These are phyloP conservation scores for Neonectria neomacrospora DNA, from an alignment of 2,329 filamentous ascomycete genomes.

Conservation along the genomic window DNA sequence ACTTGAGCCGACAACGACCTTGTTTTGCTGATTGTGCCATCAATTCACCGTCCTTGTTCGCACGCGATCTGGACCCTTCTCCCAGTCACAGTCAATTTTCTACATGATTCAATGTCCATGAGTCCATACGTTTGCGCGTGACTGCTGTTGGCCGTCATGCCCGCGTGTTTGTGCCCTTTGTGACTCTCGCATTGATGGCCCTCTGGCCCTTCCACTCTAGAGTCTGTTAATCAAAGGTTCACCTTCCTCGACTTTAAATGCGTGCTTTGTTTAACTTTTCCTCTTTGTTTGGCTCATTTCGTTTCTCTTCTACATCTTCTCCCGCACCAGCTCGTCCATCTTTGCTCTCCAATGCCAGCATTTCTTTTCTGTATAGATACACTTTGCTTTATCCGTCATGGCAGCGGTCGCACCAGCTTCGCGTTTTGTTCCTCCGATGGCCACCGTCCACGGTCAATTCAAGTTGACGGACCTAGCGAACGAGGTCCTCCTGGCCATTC, in stretches of 20 bases:
- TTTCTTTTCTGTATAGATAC: neutral
- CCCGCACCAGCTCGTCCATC: neutral
- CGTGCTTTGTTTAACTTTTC: neutral
- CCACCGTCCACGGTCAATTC: neutral
- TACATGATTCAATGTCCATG: neutral
- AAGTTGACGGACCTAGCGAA: conserved; percentile 4
- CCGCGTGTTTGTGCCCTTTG: neutral
- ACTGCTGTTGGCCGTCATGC: neutral
- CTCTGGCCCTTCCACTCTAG: neutral
- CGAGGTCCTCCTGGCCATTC: conserved; percentile 17
- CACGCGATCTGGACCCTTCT: neutral
- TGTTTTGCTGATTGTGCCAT: neutral
- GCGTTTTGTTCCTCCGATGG: neutral
- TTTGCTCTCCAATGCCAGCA: neutral
- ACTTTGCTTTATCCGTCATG: neutral
- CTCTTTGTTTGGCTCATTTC: neutral
- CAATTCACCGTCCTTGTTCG: neutral
- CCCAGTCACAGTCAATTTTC: neutral
- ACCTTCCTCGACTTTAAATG: neutral
- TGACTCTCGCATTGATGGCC: neutral
- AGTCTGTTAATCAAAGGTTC: neutral
- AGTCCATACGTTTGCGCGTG: neutral
- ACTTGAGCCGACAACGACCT: neutral
- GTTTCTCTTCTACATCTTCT: neutral
- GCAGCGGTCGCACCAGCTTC: neutral